Evolutionary conservation across 768 basidiomycete species (phyloP).

Genomic region (Psilocybe cyanescens): DNA sequence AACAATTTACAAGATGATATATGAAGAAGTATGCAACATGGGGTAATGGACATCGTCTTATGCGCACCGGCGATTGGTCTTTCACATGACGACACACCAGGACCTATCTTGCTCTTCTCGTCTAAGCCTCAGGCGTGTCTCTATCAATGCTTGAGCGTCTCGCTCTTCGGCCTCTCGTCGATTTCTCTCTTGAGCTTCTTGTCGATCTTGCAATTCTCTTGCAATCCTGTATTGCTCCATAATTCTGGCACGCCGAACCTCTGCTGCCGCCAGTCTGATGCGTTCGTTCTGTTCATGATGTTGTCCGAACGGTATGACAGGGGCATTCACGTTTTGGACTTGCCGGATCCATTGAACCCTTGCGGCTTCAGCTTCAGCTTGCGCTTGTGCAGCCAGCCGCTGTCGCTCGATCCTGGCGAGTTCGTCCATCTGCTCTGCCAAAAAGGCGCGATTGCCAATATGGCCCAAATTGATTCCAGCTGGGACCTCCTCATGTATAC

Average conservation of each 20-base stretch:
- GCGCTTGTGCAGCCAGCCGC: slow-evolving; percentile 2
- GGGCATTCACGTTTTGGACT: too few relatives aligned
- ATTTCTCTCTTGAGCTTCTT: neutral
- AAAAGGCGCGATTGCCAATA: neutral
- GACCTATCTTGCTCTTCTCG: neutral
- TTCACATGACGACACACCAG: neutral
- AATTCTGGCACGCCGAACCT: neutral
- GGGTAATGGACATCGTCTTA: neutral
- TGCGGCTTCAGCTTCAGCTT: too few relatives aligned
- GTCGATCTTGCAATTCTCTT: too few relatives aligned
- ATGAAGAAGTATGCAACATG: too few relatives aligned
- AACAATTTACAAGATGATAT: too few relatives aligned
- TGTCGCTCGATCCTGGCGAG: slow-evolving; percentile 13
- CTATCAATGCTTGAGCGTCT: too few relatives aligned
- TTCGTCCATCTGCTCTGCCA: slow-evolving; percentile 15
- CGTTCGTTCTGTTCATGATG: neutral
- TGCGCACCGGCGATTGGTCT: neutral
- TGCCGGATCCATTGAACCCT: too few relatives aligned
- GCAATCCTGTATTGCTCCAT: too few relatives aligned
- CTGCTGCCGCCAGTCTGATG: neutral
- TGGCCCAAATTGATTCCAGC: slow-evolving; percentile 3
- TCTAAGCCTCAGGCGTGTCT: too few relatives aligned
- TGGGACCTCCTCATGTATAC: slow-evolving; percentile 14
- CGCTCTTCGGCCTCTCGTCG: neutral
- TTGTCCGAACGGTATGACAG: too few relatives aligned